Base-by-base conservation (phyloP, 331 rosid genomes). In the Dryas integrifolia region DNA sequence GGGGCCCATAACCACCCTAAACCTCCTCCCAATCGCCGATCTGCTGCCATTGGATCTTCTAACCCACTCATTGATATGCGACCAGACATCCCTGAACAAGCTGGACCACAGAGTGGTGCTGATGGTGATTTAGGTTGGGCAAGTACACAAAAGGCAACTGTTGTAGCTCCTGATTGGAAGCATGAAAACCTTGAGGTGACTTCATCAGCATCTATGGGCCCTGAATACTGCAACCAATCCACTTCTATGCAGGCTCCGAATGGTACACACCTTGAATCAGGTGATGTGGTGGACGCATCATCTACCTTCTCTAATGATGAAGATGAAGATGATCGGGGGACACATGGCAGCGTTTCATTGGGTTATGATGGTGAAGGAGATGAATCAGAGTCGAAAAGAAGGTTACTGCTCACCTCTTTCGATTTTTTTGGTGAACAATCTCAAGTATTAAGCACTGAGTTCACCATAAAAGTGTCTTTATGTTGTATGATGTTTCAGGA, bases 351-450 rank as follows among this genome's bases (percentile, higher is more conserved):
- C 69, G 89, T 86, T 47, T 85, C 97, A 35, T 82, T 89, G 77
- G 97, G 88, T 52, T 81, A 82, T 79, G 97, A 88, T 47, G 97
- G 96, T 48, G 96, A 91, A 86, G 96, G 91, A 82, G 98, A 91
- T 83, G 96, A 89, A 83, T 89, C 93, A 9, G 99, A 91, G 74
- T 94, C 96, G 8, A 94, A 94, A 76, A 91, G 97, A 89, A 88
- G 97, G 97, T 91, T 79, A 70, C 73, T 51, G 63, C 82, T 79
- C 65, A 56, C 80, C 77, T 62, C 69, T 65, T 50, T 65, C 50
- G 9, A 45, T 41, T 75, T 73, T 46, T 66, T n/a, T 68, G 52
- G 62, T 59, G 41, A 71, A n/a, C 24, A 58, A 47, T 44, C 75
- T 56, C 76, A 70, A 60, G 73, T 73, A 41, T 58, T 43, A 56